Percentiles rank a stretch among this genome's conserved stretches.
These are phyloP conservation scores for Blumeriella jaapii DNA, from an alignment of 2,329 filamentous ascomycete species.

Conservation along the genomic window DNA sequence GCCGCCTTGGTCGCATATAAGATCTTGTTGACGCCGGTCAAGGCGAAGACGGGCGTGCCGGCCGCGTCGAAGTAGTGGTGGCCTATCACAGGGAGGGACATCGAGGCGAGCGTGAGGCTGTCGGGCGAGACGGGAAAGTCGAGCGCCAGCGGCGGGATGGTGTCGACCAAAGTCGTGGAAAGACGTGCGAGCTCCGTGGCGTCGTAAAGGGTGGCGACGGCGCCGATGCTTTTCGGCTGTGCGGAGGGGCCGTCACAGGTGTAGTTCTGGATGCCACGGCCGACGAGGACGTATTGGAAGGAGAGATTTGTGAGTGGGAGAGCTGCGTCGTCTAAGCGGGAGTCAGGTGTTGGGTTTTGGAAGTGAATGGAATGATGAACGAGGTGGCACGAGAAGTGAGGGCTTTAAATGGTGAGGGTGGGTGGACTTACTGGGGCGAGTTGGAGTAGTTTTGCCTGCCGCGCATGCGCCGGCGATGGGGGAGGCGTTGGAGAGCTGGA, in stretches of 20 bases:
- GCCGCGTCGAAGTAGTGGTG: constrained; percentile 25
- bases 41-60: constrained; percentile 22
- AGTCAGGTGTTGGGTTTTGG: no score
- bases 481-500: constrained; percentile 13
- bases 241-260: constrained; percentile 19
- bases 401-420: neutral
- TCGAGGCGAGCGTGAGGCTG: constrained; percentile 1
- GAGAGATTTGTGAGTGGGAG: constrained; percentile 19
- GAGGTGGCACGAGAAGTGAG: constrained; percentile 13
- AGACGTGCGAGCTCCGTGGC: constrained; percentile 19
- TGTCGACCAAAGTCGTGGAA: constrained; percentile 8
- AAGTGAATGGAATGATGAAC: no score
- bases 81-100: constrained; percentile 12
- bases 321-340: constrained; percentile 14
- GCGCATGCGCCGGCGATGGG: constrained; percentile 8
- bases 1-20: constrained; percentile 18
- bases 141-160: constrained; percentile 16
- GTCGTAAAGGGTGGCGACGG: constrained; percentile 26
- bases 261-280: constrained; percentile 27
- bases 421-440: constrained; percentile 18
- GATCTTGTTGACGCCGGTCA: constrained; percentile 14
- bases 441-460: constrained; percentile 9
- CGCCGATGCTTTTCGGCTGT: constrained; percentile 18
- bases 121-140: constrained; percentile 7
- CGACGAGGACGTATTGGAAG: constrained; percentile 24